Percentiles rank a stretch among this genome's conserved stretches.
Conservation (phyloP, 352 stramenopile species). For the Phytophthora pistaciae region DNA sequence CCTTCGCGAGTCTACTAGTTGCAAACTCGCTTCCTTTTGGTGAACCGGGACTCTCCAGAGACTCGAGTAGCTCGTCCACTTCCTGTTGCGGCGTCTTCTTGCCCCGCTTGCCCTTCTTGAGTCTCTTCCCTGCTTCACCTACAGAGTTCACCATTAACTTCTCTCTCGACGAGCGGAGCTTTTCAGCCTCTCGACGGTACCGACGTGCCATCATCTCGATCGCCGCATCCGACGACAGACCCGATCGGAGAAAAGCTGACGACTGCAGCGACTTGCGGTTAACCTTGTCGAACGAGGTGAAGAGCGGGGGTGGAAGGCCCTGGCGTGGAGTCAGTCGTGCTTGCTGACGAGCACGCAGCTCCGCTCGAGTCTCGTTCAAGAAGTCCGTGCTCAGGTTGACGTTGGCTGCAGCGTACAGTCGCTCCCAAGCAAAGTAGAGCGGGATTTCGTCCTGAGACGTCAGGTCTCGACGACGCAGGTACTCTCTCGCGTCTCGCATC, state of each 20-base stretch:
- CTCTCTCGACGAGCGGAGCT: conserved; percentile 35
- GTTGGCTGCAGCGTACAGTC: conserved; percentile 55
- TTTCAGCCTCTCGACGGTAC: conserved; percentile 44
- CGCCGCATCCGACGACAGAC: conserved; percentile 25
- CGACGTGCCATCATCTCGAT: conserved; percentile 47
- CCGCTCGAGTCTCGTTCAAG: conserved; percentile 38
- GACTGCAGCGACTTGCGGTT: conserved; percentile 38
- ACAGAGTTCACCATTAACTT: conserved; percentile 3
- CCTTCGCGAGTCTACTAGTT: background rate
- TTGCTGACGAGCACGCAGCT: conserved; percentile 43
- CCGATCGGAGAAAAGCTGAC: conserved; percentile 46
- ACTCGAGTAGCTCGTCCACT: background rate
- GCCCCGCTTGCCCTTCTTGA: background rate
- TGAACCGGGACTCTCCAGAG: background rate
- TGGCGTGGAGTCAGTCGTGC: conserved; percentile 43
- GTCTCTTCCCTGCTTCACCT: background rate
- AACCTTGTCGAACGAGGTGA: conserved; percentile 39
- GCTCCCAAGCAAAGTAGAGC: conserved; percentile 66
- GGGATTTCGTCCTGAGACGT: conserved; percentile 58
- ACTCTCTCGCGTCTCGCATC: conserved; percentile 42
- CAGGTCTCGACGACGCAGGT: conserved; percentile 50
- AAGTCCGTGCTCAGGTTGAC: conserved; percentile 59
- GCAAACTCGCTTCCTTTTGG: background rate
- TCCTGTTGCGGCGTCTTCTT: background rate
- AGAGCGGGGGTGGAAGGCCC: conserved; percentile 36